These are phyloP conservation scores for Xylariales sp. DNA, from an alignment of 2,329 filamentous ascomycete species.

Conservation along the genomic window DNA sequence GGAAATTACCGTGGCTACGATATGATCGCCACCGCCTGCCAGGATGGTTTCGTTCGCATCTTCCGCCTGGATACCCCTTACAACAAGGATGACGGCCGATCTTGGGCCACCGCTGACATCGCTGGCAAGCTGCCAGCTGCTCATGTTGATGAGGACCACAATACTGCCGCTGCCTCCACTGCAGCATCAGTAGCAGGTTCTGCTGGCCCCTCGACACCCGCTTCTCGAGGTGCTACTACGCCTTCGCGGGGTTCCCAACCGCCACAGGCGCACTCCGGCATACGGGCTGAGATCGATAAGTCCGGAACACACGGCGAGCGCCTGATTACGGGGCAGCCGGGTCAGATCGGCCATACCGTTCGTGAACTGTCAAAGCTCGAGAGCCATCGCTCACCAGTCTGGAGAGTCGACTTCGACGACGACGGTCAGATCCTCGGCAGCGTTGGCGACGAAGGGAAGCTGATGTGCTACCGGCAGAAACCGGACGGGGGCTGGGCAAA, in stretches of 20 bases:
- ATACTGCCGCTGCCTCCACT: too few species aligned
- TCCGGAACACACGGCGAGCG: slow-evolving; percentile 42
- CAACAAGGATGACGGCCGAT: slow-evolving; percentile 40
- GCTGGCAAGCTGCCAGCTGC: too few species aligned
- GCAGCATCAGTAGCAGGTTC: slow-evolving; percentile 22
- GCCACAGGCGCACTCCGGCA: slow-evolving; percentile 39
- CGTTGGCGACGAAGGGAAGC: slow-evolving; percentile 70
- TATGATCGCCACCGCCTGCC: slow-evolving; percentile 84
- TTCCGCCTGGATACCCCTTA: slow-evolving; percentile 69
- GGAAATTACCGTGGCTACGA: slow-evolving; percentile 89
- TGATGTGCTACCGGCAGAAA: slow-evolving; percentile 58
- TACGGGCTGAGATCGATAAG: slow-evolving; percentile 50
- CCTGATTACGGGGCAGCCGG: slow-evolving; percentile 53
- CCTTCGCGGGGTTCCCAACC: too few species aligned
- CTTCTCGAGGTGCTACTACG: slow-evolving; percentile 15
- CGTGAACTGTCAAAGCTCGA: slow-evolving; percentile 64
- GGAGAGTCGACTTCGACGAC: slow-evolving; percentile 68
- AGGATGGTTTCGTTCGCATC: slow-evolving; percentile 86
- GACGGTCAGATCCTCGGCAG: slow-evolving; percentile 70
- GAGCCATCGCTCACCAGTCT: slow-evolving; percentile 66
- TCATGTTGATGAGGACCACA: too few species aligned
- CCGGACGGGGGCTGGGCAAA: slow-evolving; percentile 55
- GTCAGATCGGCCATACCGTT: slow-evolving; percentile 60
- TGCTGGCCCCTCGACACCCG: not conserved
- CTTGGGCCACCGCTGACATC: slow-evolving; percentile 45